These are phyloP conservation scores for Pseudogymnoascus sp. DNA, from an alignment of 2,329 filamentous ascomycete genomes.

Conservation along the genomic window DNA sequence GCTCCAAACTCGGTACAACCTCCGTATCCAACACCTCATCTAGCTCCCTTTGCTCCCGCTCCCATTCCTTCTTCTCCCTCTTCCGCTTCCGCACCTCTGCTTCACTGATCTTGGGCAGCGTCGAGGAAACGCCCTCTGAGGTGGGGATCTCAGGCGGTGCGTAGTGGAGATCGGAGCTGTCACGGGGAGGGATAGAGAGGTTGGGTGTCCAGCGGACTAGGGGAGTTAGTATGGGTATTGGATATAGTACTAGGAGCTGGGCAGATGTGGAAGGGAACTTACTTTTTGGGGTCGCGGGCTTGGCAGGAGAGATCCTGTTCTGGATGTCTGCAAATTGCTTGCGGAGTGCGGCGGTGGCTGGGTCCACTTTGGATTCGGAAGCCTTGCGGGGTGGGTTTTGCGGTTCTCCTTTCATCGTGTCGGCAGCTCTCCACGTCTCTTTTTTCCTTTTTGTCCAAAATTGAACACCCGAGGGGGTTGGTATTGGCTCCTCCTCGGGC, in stretches of 20 bases:
- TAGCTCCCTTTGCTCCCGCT: neutral
- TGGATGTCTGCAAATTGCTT: neutral
- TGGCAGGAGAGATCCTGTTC: neutral
- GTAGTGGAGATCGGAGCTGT: neutral
- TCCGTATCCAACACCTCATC: neutral
- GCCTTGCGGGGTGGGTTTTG: neutral
- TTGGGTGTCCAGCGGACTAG: neutral
- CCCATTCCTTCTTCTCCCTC: neutral
- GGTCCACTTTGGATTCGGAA: neutral
- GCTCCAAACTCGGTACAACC: neutral
- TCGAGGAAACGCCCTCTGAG: neutral
- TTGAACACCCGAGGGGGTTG: no score
- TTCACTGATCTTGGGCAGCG: neutral
- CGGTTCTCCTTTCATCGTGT: neutral
- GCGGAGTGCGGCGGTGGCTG: neutral
- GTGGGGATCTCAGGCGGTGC: neutral
- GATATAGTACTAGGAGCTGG: neutral
- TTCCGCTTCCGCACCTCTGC: neutral
- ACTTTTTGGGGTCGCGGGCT: neutral
- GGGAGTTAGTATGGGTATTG: neutral
- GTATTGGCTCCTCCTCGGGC: no score
- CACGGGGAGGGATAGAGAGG: neutral
- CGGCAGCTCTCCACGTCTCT: no score
- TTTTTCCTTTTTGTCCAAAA: no score
- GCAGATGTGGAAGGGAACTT: neutral